Evolutionary conservation across 2,329 filamentous ascomycete species (phyloP), one percentile per base, ranked within the genome.

Genomic region (Didymella pinodella): DNA sequence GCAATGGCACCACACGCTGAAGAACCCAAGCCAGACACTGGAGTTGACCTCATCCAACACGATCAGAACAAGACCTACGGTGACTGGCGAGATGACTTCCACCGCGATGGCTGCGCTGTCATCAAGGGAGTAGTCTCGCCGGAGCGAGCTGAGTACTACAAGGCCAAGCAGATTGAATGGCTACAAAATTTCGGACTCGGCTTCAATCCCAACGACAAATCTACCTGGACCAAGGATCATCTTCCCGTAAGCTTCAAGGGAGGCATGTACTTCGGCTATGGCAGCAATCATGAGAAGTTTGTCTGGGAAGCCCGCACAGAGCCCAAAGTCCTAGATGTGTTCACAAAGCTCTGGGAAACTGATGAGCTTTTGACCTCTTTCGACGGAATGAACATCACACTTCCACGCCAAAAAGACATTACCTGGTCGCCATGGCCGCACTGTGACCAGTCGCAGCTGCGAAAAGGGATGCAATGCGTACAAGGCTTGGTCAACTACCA

Each of bases 131-230:
- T 40, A 40, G 36, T 40, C 36, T 18, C 36, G 20, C n/a, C 7
- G 2, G 36, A 40, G 36, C 36, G 36, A 7, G 36, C 36, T 8
- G 36, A 40, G 20, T 40, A 40, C 7, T 40, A 40, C n/a, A 40
- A 40, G 18, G 36, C 36, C 36, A 40, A 40, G 36, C 36, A 40
- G 36, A 40, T 40, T n/a, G 36, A 40, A 40, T 40, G 36, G 36
- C 36, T 40, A n/a, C 36, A 40, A 10, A 40, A 40, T 3, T 40
- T 40, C 5, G 36, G 36, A 20, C 36, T 40, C 7, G 36, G 36
- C 8, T 40, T 40, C 36, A 18, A 40, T 20, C 36, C 36, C n/a
- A n/a, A 18, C 16, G 36, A 40, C 36, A 40, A 40, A 10, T 40
- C 36, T 10, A 40, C 36, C 36, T 40, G 36, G 36, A 40, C 36